Evolutionary conservation across 129 eudicot genomes (phyloP), one percentile per base, ranked within the genome.

Genomic region (Apium graveolens): DNA sequence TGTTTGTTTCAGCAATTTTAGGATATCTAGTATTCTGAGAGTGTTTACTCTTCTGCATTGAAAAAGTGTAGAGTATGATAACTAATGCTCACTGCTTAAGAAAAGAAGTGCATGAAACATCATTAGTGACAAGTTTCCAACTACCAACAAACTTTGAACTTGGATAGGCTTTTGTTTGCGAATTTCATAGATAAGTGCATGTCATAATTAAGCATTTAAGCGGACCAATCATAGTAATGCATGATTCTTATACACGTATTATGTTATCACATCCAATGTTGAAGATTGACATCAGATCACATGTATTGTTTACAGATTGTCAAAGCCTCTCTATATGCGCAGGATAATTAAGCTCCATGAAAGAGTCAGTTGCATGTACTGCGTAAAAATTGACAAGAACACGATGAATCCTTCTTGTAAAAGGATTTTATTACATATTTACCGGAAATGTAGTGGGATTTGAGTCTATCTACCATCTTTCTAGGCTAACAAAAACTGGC

Each of bases 141-240:
- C 76, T 72, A 21, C 51, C 76, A 41, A 42, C 55, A 24, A n/a
- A 70, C 75, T 14, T 37, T 38, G 17, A 35, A 20, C 11, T 70
- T 37, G 42, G 24, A 24, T n/a, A 57, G 31, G 65, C 26, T 24
- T 57, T 57, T 12, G 5, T 57, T 11, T 60, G 68, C 68, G 5
- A 10, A 2, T 26, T 26, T 26, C 17, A 20, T 0, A 17, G 18
- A 1, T 3, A 60, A 60, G 68, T n/a, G 32, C 32, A n/a, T n/a
- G 68, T 60, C 16, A 68, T 68, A 27, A 68, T 60, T 57, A n/a
- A 60, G 68, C 68, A 60, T 60, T 68, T 35, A 66, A 29, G 37
- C 39, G 18, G 41, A 39, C 24, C 20, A 66, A 32, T 66, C 14
- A 27, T 29, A 13, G 14, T 66, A 11, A 31, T 29, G 9, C 34